phyloP scores from a whole-genome alignment of 805 yeast species.

The Metschnikowia matae region DNA sequence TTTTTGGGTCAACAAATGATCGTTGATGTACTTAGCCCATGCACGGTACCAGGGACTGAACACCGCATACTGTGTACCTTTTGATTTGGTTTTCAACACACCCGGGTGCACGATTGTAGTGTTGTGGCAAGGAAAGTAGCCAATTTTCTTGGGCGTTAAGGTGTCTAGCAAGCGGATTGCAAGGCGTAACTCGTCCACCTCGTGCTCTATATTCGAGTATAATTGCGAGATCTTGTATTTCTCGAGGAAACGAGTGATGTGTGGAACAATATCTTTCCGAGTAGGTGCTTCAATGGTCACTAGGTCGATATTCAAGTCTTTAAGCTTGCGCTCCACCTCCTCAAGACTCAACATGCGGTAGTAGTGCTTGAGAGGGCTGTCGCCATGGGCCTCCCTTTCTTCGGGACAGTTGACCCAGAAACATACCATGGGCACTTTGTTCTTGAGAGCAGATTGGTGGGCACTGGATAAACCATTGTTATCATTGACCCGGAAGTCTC shows the following conservation, averaged over 20 bases:
- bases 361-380: slow-evolving; percentile 40
- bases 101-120: slow-evolving; percentile 42
- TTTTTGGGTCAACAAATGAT: slow-evolving; percentile 11
- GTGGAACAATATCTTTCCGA: slow-evolving; percentile 24
- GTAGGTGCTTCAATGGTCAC: slow-evolving; percentile 35
- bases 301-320: slow-evolving; percentile 35
- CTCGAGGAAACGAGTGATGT: slow-evolving; percentile 22
- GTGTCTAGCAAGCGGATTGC: slow-evolving; percentile 17
- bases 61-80: slow-evolving; percentile 39
- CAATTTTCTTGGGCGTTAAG: slow-evolving; percentile 16
- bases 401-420: slow-evolving; percentile 40
- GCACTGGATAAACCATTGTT: slow-evolving; percentile 40
- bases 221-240: slow-evolving; percentile 24
- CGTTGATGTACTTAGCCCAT: slow-evolving; percentile 33
- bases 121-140: slow-evolving; percentile 33
- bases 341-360: slow-evolving; percentile 34
- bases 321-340: slow-evolving; percentile 27
- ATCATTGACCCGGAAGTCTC: slow-evolving; percentile 44
- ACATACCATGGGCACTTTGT: slow-evolving; percentile 33
- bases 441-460: slow-evolving; percentile 25
- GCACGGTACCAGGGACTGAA: slow-evolving; percentile 42
- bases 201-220: slow-evolving; percentile 40
- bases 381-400: slow-evolving; percentile 40
- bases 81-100: slow-evolving; percentile 27
- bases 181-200: slow-evolving; percentile 41